Conservation (phyloP, 2,329 filamentous ascomycete genomes). For the Pestalotiopsis sp. region DNA sequence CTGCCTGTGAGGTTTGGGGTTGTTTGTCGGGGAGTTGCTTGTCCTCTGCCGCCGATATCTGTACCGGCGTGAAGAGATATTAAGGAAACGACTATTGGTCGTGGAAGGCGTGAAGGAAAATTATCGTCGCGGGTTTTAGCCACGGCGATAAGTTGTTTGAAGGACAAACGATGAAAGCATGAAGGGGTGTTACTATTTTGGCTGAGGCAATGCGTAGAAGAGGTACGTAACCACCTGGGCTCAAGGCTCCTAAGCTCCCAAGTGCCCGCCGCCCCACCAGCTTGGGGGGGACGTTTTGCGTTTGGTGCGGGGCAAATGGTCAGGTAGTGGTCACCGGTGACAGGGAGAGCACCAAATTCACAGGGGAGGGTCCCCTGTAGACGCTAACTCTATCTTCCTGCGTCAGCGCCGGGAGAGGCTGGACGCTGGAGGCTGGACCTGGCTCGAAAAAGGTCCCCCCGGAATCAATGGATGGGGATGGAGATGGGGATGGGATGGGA, state of each 20-base stretch:
- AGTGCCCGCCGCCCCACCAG: not conserved
- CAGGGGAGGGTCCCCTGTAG: not conserved
- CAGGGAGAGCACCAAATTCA: too few species aligned
- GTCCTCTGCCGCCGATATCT: not conserved
- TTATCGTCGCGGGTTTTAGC: not conserved
- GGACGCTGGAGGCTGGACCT: not conserved
- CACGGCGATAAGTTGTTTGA: not conserved
- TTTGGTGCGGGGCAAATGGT: not conserved
- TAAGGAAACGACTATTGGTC: not conserved
- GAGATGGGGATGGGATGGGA: too few species aligned
- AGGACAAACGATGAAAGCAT: not conserved
- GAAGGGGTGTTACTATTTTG: not conserved
- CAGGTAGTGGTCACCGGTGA: not conserved
- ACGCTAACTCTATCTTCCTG: not conserved
- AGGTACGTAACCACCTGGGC: conserved; percentile 1
- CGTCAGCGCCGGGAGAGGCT: not conserved
- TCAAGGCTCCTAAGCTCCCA: not conserved
- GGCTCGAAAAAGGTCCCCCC: not conserved
- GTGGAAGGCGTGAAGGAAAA: not conserved
- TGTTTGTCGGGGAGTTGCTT: not conserved
- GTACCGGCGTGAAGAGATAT: not conserved
- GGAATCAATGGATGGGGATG: not conserved
- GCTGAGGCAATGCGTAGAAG: not conserved
- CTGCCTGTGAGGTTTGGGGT: not conserved
- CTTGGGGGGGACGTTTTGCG: not conserved